These are phyloP conservation scores for Cytospora piceicola DNA, from an alignment of 2,329 filamentous ascomycete species.

Conservation along the genomic window DNA sequence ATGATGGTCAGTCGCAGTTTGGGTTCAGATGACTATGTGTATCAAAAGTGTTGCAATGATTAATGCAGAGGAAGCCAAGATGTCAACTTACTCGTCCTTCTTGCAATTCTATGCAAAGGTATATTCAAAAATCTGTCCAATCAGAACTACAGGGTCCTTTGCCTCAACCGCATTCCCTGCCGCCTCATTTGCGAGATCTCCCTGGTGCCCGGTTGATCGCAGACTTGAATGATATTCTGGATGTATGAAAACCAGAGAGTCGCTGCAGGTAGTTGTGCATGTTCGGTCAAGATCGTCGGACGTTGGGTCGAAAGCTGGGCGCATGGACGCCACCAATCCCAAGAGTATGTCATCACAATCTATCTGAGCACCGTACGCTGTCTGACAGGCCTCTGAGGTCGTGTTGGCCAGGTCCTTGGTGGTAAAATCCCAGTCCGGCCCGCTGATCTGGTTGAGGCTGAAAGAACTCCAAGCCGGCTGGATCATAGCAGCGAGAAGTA, in stretches of 20 bases:
- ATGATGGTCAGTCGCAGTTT: slow-evolving; percentile 18
- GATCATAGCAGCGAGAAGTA: background rate
- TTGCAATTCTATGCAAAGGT: slow-evolving; percentile 33
- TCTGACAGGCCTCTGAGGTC: slow-evolving; percentile 38
- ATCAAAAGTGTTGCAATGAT: background rate
- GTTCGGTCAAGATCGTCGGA: slow-evolving; percentile 34
- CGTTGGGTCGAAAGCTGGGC: slow-evolving; percentile 36
- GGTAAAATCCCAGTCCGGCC: slow-evolving; percentile 39
- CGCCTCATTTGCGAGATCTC: slow-evolving; percentile 36
- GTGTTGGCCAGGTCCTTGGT: slow-evolving; percentile 37
- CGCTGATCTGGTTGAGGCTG: slow-evolving; percentile 38
- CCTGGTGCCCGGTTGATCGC: slow-evolving; percentile 34
- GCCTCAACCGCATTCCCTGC: slow-evolving; percentile 23
- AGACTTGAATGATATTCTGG: slow-evolving; percentile 35
- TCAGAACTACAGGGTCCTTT: slow-evolving; percentile 27
- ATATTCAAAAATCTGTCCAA: slow-evolving; percentile 35
- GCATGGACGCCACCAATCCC: slow-evolving; percentile 38
- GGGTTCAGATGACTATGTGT: background rate
- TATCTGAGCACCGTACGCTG: slow-evolving; percentile 38
- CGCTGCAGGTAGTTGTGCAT: slow-evolving; percentile 36
- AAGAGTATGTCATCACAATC: slow-evolving; percentile 39
- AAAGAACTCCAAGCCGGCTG: slow-evolving; percentile 36
- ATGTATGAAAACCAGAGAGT: slow-evolving; percentile 36
- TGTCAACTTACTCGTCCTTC: slow-evolving; percentile 31
- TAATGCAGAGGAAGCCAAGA: background rate